Conservation (phyloP, 768 basidiomycete genomes). For the Cystobasidium onofrii region DNA sequence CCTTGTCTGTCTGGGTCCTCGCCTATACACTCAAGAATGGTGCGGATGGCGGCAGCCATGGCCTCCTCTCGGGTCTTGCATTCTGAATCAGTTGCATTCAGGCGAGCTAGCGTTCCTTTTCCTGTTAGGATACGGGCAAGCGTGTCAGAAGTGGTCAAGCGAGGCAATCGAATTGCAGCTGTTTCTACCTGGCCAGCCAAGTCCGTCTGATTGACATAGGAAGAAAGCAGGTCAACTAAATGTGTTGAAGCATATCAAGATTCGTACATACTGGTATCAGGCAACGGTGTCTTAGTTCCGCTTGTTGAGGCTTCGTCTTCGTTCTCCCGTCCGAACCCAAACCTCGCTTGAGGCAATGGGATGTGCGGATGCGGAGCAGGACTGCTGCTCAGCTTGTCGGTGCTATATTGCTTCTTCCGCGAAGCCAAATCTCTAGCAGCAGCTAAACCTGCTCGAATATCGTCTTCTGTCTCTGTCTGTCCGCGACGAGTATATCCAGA, state of each 20-base stretch:
- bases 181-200: conserved; percentile 42
- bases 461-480: conserved; percentile 26
- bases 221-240: neutral
- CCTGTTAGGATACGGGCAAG: conserved; percentile 24
- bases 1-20: conserved; percentile 97
- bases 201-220: conserved; percentile 35
- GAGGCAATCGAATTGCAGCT: neutral
- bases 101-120: conserved; percentile 38
- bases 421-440: conserved; percentile 21
- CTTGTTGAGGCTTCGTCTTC: neutral
- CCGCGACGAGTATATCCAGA: conserved; percentile 15
- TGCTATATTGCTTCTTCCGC: conserved; percentile 7
- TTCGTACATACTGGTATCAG: conserved; percentile 13
- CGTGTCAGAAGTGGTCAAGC: neutral
- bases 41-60: conserved; percentile 74
- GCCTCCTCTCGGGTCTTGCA: conserved; percentile 48
- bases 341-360: neutral
- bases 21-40: conserved; percentile 91
- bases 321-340: neutral
- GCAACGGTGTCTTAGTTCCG: conserved; percentile 21
- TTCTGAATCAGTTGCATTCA: conserved; percentile 34
- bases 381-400: conserved; percentile 28
- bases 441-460: conserved; percentile 6
- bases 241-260: neutral
- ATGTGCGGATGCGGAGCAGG: neutral